Evolutionary conservation across 2,329 filamentous ascomycete species (phyloP), one percentile per base, ranked within the genome.

Genomic region (Endoconidiophora polonica): DNA sequence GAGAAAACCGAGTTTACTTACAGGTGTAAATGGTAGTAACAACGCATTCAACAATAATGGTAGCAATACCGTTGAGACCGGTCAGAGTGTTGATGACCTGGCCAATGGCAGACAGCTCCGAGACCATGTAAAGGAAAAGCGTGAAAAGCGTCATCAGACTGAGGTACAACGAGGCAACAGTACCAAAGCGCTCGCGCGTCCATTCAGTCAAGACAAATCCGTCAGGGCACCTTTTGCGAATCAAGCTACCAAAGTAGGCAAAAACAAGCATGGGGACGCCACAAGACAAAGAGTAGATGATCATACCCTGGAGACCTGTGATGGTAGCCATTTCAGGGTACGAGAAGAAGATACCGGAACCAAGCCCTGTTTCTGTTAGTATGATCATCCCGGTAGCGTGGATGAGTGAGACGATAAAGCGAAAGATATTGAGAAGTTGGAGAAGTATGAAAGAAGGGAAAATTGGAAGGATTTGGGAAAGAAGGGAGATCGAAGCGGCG

Each of bases 121-220:
- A 77, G 23, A 90, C 79, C 84, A 91, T 90, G 70, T 90, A 91
- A 47, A 91, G 63, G 62, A 90, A 91, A 58, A 91, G 72, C 1
- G 85, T 90, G 46, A 87, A 78, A 46, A 90, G 70, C 42, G 83
- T 87, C 67, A 88, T 70, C 58, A 83, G 73, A 62, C 83, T 86
- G 55, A 91, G 69, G 60, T 84, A 90, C 37, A 88, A 65, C 48
- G 80, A 81, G 5, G 81, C 71, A 33, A 79, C 61, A 2, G 72
- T 61, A 16, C 85, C 86, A 64, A 86, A 91, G 54, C 85, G 74
- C 65, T 87, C 80, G 52, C 83, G 73, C 18, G 83, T 82, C 85
- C 85, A 91, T 61, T 90, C 83, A 0, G 85, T 91, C 55, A 91
- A 66, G 46, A 91, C 83, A 56, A 91, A 91, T 1, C 85, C 85